Evolutionary conservation across 2,329 filamentous ascomycete genomes (phyloP).

Genomic region (Epicoccum sorghinum): DNA sequence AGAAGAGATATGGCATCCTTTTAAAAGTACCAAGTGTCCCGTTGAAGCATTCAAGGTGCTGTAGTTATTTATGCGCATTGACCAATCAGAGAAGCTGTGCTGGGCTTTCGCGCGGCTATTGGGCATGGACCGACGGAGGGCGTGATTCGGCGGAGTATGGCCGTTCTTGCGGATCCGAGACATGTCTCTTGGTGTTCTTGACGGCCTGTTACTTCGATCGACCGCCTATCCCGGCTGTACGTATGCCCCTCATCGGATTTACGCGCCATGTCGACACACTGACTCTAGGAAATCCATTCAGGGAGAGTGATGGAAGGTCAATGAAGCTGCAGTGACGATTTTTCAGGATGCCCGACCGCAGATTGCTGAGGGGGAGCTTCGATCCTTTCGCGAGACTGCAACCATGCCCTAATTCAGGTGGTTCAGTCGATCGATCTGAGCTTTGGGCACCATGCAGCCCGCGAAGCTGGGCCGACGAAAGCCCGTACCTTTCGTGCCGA

Average conservation of each 20-base stretch:
- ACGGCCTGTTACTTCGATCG: not conserved
- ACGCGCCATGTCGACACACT: not conserved
- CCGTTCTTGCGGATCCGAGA: not conserved
- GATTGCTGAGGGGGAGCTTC: too few relatives aligned
- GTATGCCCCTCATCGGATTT: not conserved
- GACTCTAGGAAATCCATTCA: not conserved
- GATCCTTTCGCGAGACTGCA: too few relatives aligned
- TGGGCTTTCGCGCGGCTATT: not conserved
- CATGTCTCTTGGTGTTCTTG: not conserved
- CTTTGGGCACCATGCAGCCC: not conserved
- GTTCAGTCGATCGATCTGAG: slow-evolving; percentile 5
- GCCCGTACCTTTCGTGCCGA: slow-evolving; percentile 9
- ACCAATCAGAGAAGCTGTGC: not conserved
- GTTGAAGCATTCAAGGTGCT: not conserved
- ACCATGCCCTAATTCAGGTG: not conserved
- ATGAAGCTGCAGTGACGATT: too few relatives aligned
- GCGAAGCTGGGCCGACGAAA: not conserved
- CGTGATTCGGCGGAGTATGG: not conserved
- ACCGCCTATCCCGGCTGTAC: not conserved
- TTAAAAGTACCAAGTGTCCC: too few relatives aligned
- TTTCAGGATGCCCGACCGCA: too few relatives aligned
- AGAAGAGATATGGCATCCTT: too few relatives aligned
- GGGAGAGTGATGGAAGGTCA: not conserved
- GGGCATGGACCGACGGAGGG: not conserved
- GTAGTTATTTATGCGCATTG: not conserved